Percentiles rank a stretch among this genome's conserved stretches.
Conservation (phyloP, 495 filamentous ascomycete species). For the Penicillium antarcticum region DNA sequence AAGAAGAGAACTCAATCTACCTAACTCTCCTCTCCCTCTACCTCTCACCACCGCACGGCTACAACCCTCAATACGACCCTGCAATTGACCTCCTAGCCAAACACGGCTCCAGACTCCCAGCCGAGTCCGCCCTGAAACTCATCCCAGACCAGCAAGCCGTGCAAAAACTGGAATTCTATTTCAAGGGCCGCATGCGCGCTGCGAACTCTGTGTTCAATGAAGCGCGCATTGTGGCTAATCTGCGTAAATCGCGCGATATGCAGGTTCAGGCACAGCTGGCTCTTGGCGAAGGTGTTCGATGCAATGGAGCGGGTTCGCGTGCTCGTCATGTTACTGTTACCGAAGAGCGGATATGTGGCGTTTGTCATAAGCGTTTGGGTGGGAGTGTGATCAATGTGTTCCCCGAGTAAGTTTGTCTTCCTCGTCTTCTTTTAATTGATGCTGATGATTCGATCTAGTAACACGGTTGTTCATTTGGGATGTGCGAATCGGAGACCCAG, state of each 20-base stretch:
- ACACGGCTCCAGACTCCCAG: slow-evolving; percentile 88
- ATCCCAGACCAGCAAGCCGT: slow-evolving; percentile 80
- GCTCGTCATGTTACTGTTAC: slow-evolving; percentile 73
- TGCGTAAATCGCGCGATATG: slow-evolving; percentile 71
- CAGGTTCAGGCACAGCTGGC: slow-evolving; percentile 67
- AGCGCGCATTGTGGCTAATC: slow-evolving; percentile 65
- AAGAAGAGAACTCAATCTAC: slow-evolving; percentile 72
- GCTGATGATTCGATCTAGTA: slow-evolving; percentile 35
- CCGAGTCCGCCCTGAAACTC: slow-evolving; percentile 75
- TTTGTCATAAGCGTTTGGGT: slow-evolving; percentile 90
- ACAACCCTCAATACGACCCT: slow-evolving; percentile 70
- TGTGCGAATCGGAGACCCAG: slow-evolving; percentile 55
- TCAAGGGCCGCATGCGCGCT: slow-evolving; percentile 84
- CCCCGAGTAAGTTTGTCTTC: slow-evolving; percentile 52
- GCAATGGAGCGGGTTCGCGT: slow-evolving; percentile 43
- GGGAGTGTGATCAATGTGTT: slow-evolving; percentile 79
- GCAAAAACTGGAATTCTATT: slow-evolving; percentile 81
- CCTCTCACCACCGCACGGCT: slow-evolving; percentile 72
- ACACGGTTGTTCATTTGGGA: slow-evolving; percentile 77
- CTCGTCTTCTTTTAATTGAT: not conserved
- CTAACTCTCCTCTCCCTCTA: slow-evolving; percentile 88
- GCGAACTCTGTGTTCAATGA: slow-evolving; percentile 79
- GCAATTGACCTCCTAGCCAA: slow-evolving; percentile 84
- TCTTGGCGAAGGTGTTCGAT: slow-evolving; percentile 57
- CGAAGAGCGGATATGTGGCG: slow-evolving; percentile 84